Evolutionary conservation across 1,284 basidiomycete species (phyloP), one percentile per base, ranked within the genome.

Genomic region (Prillingera fragicola): DNA sequence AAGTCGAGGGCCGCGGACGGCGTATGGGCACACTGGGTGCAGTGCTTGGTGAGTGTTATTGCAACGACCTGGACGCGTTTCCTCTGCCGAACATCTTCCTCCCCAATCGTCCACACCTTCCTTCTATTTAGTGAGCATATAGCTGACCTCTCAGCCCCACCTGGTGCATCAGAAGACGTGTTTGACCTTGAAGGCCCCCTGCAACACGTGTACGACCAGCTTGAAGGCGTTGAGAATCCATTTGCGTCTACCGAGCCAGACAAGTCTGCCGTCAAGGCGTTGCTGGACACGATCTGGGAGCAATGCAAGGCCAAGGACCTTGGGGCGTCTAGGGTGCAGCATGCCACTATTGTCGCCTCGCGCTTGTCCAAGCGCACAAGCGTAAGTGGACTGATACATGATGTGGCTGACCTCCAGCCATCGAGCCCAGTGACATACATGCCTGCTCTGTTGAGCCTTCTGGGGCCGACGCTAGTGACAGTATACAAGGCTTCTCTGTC

Each of bases 21-120:
- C 39, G 59, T 21, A 69, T 69, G 67, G 67, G 58, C 4, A 65
- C 62, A 8, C 31, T 69, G 5, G 67, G 65, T 25, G 60, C 62
- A 0, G 57, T 67, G 1, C 49, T 69, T 2, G 55, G 63, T 65
- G 37, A 49, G 62, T 48, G 1, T 26, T n/a, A n/a, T n/a, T n/a
- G n/a, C n/a, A n/a, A n/a, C n/a, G 19, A 19, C 18, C 12, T 3
- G 19, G 13, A 1, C 8, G 31, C 7, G 13, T 33, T n/a, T 24
- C 10, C n/a, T n/a, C 8, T 22, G 22, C 22, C 4, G 12, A n/a
- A n/a, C n/a, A n/a, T n/a, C n/a, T n/a, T n/a, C n/a, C n/a, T n/a
- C n/a, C n/a, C n/a, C n/a, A n/a, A n/a, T n/a, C n/a, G n/a, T n/a
- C n/a, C n/a, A n/a, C n/a, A n/a, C n/a, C n/a, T n/a, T n/a, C n/a